These are phyloP conservation scores for Candida nanaspora DNA, from an alignment of 805 yeast genomes.

Conservation along the genomic window DNA sequence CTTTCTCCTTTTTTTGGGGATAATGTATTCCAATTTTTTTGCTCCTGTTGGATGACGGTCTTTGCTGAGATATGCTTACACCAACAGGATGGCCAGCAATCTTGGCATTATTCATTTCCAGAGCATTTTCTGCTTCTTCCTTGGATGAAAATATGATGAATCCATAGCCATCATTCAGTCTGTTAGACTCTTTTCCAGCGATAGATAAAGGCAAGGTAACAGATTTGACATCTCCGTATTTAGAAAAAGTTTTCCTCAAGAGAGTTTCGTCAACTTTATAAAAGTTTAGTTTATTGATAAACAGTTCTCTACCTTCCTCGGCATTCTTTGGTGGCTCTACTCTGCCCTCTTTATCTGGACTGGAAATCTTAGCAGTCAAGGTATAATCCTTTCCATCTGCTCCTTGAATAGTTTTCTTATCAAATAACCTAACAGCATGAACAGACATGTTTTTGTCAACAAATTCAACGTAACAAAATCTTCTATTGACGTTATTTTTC, in stretches of 20 bases:
- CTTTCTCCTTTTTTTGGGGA: background rate
- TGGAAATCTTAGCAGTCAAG: constrained; percentile 55
- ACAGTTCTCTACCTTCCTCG: constrained; percentile 50
- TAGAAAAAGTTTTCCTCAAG: constrained; percentile 34
- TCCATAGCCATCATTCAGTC: constrained; percentile 55
- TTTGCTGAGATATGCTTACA: constrained; percentile 39
- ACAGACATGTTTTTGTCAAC: constrained; percentile 34
- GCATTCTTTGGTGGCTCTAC: constrained; percentile 21
- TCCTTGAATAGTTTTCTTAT: constrained; percentile 32
- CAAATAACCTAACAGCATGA: constrained; percentile 31
- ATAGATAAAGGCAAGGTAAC: constrained; percentile 39
- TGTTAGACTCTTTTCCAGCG: constrained; percentile 16
- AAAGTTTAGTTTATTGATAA: constrained; percentile 47
- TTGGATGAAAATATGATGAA: constrained; percentile 42
- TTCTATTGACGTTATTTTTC: constrained; percentile 42
- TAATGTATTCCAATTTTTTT: constrained; percentile 20
- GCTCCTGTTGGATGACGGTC: constrained; percentile 17
- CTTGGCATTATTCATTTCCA: constrained; percentile 31
- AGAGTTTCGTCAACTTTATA: constrained; percentile 29
- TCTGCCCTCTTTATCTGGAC: constrained; percentile 40
- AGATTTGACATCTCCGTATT: constrained; percentile 47
- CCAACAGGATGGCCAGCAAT: constrained; percentile 41
- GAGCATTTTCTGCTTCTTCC: constrained; percentile 41
- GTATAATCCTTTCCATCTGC: constrained; percentile 20
- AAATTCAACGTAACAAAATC: constrained; percentile 72